phyloP scores from a whole-genome alignment of 257 asterid genomes.

The Hygrophila difformis region DNA sequence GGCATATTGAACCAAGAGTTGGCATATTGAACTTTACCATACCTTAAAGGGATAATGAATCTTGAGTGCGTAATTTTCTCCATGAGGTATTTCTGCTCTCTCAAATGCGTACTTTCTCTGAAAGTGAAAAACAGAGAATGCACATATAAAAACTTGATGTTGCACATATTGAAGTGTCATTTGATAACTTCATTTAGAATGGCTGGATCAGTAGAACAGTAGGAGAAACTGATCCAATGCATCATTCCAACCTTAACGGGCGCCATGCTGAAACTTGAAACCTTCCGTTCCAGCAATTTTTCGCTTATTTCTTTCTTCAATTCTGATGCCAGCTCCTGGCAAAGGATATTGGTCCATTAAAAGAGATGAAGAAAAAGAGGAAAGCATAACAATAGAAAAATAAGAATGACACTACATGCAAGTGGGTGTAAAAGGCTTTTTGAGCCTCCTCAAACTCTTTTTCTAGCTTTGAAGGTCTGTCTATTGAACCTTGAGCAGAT shows the following conservation, averaged over 20 bases:
- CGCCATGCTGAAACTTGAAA: constrained; percentile 69
- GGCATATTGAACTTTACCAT: constrained; percentile 8
- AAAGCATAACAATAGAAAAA: constrained; percentile 10
- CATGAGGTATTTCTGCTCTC: constrained; percentile 73
- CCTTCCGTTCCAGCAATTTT: constrained; percentile 46
- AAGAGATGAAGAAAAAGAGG: constrained; percentile 15
- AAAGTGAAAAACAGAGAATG: neutral
- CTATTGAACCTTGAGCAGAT: constrained; percentile 24
- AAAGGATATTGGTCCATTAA: constrained; percentile 16
- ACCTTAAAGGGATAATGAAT: constrained; percentile 86
- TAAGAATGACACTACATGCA: constrained; percentile 52
- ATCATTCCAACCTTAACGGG: constrained; percentile 77
- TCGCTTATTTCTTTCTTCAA: constrained; percentile 62
- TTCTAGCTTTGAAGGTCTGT: constrained; percentile 44
- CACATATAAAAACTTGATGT: neutral
- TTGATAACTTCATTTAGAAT: too few species aligned
- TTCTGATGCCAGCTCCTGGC: constrained; percentile 73
- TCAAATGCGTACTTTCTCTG: constrained; percentile 97
- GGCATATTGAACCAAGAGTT: neutral
- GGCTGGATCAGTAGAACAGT: constrained; percentile 9
- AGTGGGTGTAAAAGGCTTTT: constrained; percentile 41
- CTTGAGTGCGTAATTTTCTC: constrained; percentile 81
- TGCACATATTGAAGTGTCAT: too few species aligned
- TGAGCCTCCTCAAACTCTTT: constrained; percentile 52
- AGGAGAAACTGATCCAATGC: constrained; percentile 7